A percentile compares a stretch with the other conserved stretches of the same genome.
Evolutionary conservation across 2,329 filamentous ascomycete species (phyloP).

Genomic region (Drechslerella coelobrocha): DNA sequence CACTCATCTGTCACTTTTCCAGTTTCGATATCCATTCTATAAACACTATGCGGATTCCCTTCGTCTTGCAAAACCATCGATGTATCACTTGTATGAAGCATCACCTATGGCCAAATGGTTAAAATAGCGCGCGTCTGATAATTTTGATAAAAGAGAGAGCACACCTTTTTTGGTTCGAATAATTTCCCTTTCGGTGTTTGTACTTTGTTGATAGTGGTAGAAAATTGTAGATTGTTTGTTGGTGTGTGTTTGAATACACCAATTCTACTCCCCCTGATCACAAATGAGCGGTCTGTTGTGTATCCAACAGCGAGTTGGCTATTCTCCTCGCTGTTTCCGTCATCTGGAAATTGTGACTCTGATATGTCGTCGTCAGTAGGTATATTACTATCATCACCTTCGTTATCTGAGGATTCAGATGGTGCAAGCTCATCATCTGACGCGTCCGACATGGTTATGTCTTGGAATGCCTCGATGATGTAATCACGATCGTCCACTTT

Average conservation of each 20-base stretch:
- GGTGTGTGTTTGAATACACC: conserved; percentile 97
- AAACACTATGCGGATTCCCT: conserved; percentile 85
- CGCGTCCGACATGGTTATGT: conserved; percentile 87
- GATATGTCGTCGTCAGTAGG: conserved; percentile 78
- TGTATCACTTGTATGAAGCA: conserved; percentile 88
- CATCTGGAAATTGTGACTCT: conserved; percentile 72
- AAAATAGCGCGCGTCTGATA: background rate
- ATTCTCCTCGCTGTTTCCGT: conserved; percentile 76
- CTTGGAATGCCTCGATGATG: conserved; percentile 92
- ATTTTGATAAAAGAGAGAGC: background rate
- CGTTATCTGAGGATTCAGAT: conserved; percentile 58
- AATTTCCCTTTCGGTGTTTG: conserved; percentile 83
- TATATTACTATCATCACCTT: conserved; percentile 68
- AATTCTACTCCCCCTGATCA: conserved; percentile 96
- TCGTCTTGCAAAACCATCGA: conserved; percentile 87
- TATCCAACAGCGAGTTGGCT: conserved; percentile 94
- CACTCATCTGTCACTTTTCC: conserved; percentile 98
- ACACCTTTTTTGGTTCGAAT: conserved; percentile 84
- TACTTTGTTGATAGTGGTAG: conserved; percentile 95
- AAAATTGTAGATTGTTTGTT: conserved; percentile 92
- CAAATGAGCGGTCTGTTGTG: conserved; percentile 95
- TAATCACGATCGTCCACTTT: conserved; percentile 94
- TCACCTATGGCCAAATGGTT: conserved; percentile 64
- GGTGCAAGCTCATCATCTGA: conserved; percentile 59
- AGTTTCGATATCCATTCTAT: conserved; percentile 96